Percentiles rank a stretch among this genome's conserved stretches.
Conservation (phyloP, 2,329 filamentous ascomycete genomes). For the Paecilomyces variotii region DNA sequence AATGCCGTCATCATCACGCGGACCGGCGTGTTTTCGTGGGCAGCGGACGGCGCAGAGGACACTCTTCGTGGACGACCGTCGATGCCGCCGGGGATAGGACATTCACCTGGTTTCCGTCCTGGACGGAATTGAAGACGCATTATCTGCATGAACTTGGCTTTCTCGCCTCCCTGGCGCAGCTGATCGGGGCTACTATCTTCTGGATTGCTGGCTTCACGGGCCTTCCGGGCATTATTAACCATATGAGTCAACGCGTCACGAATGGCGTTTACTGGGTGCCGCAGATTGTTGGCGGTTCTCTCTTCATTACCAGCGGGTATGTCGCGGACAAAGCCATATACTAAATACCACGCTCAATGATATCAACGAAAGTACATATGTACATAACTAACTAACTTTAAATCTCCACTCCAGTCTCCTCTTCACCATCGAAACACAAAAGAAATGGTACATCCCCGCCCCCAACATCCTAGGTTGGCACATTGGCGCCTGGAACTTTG, state of each 20-base stretch:
- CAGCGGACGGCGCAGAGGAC: constrained; percentile 10
- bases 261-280: constrained; percentile 56
- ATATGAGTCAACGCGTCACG: constrained; percentile 39
- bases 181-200: constrained; percentile 55
- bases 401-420: constrained; percentile 29
- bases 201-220: constrained; percentile 57
- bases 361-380: not conserved
- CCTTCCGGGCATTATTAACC: constrained; percentile 48
- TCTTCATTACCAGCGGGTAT: constrained; percentile 51
- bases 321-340: not conserved
- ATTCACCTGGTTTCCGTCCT: constrained; percentile 56
- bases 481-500: constrained; percentile 57
- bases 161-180: constrained; percentile 49
- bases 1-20: constrained; percentile 36
- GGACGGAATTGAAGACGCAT: constrained; percentile 49
- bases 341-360: not conserved
- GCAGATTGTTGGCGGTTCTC: constrained; percentile 54
- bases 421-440: constrained; percentile 61
- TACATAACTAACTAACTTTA: not conserved
- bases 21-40: constrained; percentile 32
- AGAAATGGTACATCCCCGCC: constrained; percentile 55
- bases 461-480: constrained; percentile 55
- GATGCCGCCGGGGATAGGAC: constrained; percentile 12
- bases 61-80: constrained; percentile 4
- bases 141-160: constrained; percentile 58